Percentiles rank a stretch among this genome's conserved stretches.
These are phyloP conservation scores for Pseudogymnoascus sp. DNA, from an alignment of 2,329 filamentous ascomycete genomes.

Conservation along the genomic window DNA sequence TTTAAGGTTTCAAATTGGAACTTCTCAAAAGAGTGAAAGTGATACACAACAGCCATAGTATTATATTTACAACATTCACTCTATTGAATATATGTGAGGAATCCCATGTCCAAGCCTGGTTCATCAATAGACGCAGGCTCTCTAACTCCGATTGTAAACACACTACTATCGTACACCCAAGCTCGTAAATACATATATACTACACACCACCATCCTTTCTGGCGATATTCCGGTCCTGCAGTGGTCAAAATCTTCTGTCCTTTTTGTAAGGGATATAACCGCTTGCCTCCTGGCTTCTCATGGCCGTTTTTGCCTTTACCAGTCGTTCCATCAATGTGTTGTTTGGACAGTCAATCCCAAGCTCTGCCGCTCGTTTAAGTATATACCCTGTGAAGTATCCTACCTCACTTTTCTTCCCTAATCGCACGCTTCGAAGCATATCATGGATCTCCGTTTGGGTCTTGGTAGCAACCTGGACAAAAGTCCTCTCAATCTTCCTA, in stretches of 20 bases:
- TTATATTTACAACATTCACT: constrained; percentile 1
- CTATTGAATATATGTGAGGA: neutral
- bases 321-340: constrained; percentile 66
- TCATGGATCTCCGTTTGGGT: constrained; percentile 44
- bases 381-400: constrained; percentile 88
- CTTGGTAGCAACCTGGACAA: constrained; percentile 43
- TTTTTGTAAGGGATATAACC: constrained; percentile 22
- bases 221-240: neutral
- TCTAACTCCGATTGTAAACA: neutral
- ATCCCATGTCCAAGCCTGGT: neutral
- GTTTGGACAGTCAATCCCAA: constrained; percentile 62
- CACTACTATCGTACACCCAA: neutral
- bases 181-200: constrained; percentile 8
- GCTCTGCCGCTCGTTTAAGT: constrained; percentile 58
- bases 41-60: constrained; percentile 3
- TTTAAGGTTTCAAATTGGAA: constrained; percentile 1
- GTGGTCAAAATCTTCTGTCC: neutral
- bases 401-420: constrained; percentile 61
- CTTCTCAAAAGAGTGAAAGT: neutral
- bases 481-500: constrained; percentile 52
- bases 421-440: constrained; percentile 59
- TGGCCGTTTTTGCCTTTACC: constrained; percentile 58
- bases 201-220: neutral
- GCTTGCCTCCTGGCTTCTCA: constrained; percentile 20
- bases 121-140: neutral